Conservation (phyloP, 306 rosid genomes). For the Castanea crenata region DNA sequence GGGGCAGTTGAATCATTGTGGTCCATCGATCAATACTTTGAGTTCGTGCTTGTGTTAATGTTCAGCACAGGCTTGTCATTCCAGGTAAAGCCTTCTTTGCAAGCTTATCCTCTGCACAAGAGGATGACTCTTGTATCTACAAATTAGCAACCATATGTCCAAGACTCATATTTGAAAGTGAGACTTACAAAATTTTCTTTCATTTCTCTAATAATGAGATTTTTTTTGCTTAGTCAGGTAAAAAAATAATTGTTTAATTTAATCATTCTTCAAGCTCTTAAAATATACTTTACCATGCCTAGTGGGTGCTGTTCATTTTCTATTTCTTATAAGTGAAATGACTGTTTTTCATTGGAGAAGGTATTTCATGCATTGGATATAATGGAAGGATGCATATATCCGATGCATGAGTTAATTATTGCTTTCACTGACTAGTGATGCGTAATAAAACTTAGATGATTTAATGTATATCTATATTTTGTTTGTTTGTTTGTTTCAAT, state of each 20-base stretch:
- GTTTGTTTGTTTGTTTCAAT: not conserved
- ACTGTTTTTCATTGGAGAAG: not conserved
- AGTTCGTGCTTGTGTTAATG: slow-evolving; percentile 91
- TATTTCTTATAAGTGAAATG: not conserved
- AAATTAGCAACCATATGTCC: not conserved
- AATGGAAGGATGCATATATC: too few relatives aligned
- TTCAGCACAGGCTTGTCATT: slow-evolving; percentile 98
- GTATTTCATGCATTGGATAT: too few relatives aligned
- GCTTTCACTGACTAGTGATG: not conserved
- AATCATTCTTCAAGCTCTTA: not conserved
- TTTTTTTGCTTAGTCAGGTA: not conserved
- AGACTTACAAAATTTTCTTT: too few relatives aligned
- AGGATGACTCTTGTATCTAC: not conserved
- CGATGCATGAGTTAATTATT: too few relatives aligned
- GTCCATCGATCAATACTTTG: slow-evolving; percentile 99
- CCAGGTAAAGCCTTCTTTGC: slow-evolving; percentile 59
- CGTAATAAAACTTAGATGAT: not conserved
- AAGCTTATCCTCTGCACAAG: not conserved
- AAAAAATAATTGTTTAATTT: not conserved
- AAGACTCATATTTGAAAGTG: not conserved
- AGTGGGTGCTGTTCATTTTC: not conserved
- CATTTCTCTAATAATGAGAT: not conserved
- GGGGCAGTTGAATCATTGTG: slow-evolving; percentile 95
- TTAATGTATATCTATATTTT: not conserved
- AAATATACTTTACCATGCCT: not conserved